Percentiles rank a stretch among this genome's conserved stretches.
phyloP scores from a whole-genome alignment of 2,329 filamentous ascomycete species.

The Claviceps sp. region DNA sequence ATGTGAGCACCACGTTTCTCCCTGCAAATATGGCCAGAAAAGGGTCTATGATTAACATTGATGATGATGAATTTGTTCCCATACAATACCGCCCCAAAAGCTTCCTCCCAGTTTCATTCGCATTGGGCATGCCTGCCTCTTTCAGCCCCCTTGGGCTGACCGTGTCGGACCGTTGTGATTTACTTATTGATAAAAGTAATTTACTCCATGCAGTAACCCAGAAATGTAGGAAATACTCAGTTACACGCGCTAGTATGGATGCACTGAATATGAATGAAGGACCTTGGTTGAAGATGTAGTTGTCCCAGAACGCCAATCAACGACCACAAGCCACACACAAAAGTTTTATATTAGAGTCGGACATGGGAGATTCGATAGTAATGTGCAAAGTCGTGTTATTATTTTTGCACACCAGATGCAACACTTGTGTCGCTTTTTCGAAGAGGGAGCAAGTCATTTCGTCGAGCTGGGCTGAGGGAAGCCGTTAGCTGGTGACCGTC shows the following conservation, averaged over 20 bases:
- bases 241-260: slow-evolving; percentile 2
- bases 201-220: slow-evolving; percentile 7
- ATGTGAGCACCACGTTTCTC: neutral
- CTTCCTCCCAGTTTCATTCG: neutral
- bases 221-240: slow-evolving; percentile 3
- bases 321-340: neutral
- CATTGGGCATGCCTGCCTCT: neutral
- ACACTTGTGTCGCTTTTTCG: neutral
- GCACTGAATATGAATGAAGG: neutral
- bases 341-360: neutral
- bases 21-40: neutral
- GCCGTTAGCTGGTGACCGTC: neutral
- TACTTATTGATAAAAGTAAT: neutral
- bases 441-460: neutral
- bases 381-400: neutral
- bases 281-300: neutral
- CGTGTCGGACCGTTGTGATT: neutral
- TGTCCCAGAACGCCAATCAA: neutral
- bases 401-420: neutral
- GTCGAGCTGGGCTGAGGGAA: neutral
- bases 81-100: neutral
- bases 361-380: no score
- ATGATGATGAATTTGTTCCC: neutral
- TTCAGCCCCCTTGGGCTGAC: neutral
- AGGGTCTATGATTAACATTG: neutral